Base-by-base conservation (phyloP, 2,329 filamentous ascomycete genomes). In the Gnomoniopsis smithogilvyi region DNA sequence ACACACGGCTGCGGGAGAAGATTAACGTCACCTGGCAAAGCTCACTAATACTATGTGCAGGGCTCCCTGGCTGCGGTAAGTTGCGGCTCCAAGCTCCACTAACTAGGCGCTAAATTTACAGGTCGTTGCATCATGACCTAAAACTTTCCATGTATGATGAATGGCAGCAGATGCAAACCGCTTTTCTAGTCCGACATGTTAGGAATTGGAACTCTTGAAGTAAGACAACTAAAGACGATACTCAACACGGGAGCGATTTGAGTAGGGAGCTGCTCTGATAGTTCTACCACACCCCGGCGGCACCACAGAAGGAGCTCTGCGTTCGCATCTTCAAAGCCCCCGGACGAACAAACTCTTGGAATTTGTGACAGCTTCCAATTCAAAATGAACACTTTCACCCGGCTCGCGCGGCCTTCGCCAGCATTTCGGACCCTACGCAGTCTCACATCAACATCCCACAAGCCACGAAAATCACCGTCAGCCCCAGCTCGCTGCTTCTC, bases 401-500 rank as follows among this genome's bases (percentile, higher is more conserved):
- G 61, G 41, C 54, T 61, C 3, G 21, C 30, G 22, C 19, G 59
- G 55, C 59, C 55, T n/a, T 54, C 30, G 2, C 52, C 58, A 38
- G 59, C 55, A 4, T 52, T 45, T 2, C 34, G 43, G 19, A 38
- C 52, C 53, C 22, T 54, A n/a, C 51, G 56, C 19, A 61, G 24
- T 8, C 15, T 54, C 51, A 8, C 47, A 14, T 10, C 45, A 12
- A 14, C 46, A 33, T 6, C 51, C 12, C 12, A 45, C 21, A 63
- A 34, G 43, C 63, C 60, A 6, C 41, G 45, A 51, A 30, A 50
- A 22, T 19, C 45, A 46, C 36, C 43, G 38, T 26, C 45, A 47
- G 49, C 51, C 54, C 41, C 33, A 51, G 34, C 22, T 8, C 59
- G 61, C 56, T 66, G 72, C 66, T 66, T 73, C 68, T 63, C 68